These are phyloP conservation scores for Kwoniella sp. DNA, from an alignment of 768 basidiomycete genomes.

Conservation along the genomic window DNA sequence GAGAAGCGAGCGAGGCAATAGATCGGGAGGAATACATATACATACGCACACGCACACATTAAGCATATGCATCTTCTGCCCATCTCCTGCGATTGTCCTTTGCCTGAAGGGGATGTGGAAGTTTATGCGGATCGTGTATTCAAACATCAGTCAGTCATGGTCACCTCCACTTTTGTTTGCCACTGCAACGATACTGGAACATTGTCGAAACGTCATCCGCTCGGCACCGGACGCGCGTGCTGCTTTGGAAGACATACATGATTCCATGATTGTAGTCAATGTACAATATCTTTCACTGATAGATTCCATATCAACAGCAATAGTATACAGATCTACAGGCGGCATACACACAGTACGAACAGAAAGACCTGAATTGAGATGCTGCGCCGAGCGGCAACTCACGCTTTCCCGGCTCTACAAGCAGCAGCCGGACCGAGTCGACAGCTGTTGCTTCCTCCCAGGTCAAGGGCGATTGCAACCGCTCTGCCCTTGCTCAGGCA, in stretches of 20 bases:
- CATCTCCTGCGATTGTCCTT: no score
- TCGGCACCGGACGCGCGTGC: constrained; percentile 17
- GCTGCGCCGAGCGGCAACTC: constrained; percentile 5
- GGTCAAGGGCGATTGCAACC: constrained; percentile 10
- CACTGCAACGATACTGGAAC: constrained; percentile 1
- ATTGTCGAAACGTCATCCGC: constrained; percentile 11
- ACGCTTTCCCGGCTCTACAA: not conserved
- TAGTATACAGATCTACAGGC: no score
- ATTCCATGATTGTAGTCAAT: no score
- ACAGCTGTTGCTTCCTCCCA: constrained; percentile 3
- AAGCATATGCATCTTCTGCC: not conserved
- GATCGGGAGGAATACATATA: not conserved
- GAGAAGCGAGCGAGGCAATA: constrained; percentile 30
- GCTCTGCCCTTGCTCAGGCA: constrained; percentile 19
- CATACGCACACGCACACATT: no score
- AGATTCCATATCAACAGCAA: no score
- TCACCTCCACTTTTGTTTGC: constrained; percentile 16
- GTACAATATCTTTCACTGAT: no score
- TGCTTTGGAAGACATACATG: no score
- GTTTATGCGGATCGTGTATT: no score
- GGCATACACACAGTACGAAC: no score
- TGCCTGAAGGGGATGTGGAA: no score
- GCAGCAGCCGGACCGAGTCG: constrained; percentile 17
- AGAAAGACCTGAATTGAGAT: not conserved
- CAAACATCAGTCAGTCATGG: constrained; percentile 1